These are phyloP conservation scores for Colletotrichum sojae DNA, from an alignment of 2,329 filamentous ascomycete genomes.

Conservation along the genomic window DNA sequence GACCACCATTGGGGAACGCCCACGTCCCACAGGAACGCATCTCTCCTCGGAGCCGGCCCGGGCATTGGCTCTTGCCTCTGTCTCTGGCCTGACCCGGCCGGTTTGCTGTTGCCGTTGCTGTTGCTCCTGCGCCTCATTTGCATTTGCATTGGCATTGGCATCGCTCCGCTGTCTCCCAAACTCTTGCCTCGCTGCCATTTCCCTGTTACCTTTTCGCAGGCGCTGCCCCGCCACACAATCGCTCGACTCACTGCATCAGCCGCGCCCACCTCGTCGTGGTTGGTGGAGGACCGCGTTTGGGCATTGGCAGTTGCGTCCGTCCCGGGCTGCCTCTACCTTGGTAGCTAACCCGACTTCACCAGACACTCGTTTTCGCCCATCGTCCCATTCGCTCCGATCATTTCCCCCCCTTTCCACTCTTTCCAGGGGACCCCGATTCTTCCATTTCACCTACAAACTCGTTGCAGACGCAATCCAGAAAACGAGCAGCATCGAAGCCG, in stretches of 20 bases:
- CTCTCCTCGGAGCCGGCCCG: conserved; percentile 19
- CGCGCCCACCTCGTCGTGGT: conserved; percentile 10
- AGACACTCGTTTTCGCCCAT: conserved; percentile 29
- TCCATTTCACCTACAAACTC: conserved; percentile 6
- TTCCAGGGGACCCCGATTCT: conserved; percentile 17
- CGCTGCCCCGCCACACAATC: conserved; percentile 21
- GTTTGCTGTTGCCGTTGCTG: background rate
- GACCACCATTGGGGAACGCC: conserved; percentile 19
- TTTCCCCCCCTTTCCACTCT: conserved; percentile 27
- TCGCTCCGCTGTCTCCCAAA: conserved; percentile 23
- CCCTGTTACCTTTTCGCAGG: conserved; percentile 26
- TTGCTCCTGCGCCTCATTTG: background rate
- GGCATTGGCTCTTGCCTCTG: conserved; percentile 22
- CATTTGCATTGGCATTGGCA: conserved; percentile 17
- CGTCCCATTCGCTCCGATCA: conserved; percentile 16
- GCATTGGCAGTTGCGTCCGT: conserved; percentile 22
- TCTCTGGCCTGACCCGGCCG: conserved; percentile 6
- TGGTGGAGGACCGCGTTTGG: conserved; percentile 25
- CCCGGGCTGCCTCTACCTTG: conserved; percentile 18
- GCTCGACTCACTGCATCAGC: conserved; percentile 18
- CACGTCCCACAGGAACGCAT: conserved; percentile 11
- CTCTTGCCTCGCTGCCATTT: conserved; percentile 23
- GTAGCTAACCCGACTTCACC: conserved; percentile 31
- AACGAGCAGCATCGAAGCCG: conserved; percentile 1
- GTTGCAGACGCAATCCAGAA: conserved; percentile 2